Evolutionary conservation across 2,329 filamentous ascomycete species (phyloP).

Genomic region (Botrytis paeoniae): DNA sequence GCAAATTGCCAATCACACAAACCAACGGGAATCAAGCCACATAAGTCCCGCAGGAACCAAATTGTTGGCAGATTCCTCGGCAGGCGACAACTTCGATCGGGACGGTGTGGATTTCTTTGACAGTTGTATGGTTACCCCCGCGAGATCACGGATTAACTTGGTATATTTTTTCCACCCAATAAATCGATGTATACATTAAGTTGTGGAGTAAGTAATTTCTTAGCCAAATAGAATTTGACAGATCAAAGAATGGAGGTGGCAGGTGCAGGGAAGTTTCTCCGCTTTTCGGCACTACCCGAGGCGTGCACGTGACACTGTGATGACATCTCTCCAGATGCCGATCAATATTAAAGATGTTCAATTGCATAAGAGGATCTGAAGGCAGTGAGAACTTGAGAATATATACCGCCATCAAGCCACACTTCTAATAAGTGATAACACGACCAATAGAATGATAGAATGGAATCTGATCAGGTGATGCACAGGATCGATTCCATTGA

Average conservation of each 20-base stretch:
- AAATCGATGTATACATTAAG: background rate
- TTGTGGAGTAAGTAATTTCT: background rate
- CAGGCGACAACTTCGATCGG: background rate
- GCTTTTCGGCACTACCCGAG: background rate
- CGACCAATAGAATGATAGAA: background rate
- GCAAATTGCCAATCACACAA: background rate
- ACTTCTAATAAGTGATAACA: background rate
- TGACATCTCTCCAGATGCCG: background rate
- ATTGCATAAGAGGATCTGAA: background rate
- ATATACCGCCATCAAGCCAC: background rate
- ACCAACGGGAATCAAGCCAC: background rate
- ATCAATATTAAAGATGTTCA: background rate
- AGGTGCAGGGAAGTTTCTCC: constrained; percentile 9
- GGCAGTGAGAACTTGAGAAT: background rate
- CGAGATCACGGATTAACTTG: background rate
- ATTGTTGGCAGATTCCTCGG: background rate
- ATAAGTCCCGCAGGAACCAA: background rate
- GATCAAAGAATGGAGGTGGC: constrained; percentile 2
- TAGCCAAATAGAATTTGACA: background rate
- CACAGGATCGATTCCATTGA: background rate
- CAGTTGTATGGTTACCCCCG: background rate
- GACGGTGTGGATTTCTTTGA: background rate
- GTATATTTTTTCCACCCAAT: constrained; percentile 4
- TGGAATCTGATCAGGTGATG: background rate
- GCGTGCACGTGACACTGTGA: background rate